Evolutionary conservation across 2,329 filamentous ascomycete species (phyloP).

Genomic region (Alternaria triticimaculans): DNA sequence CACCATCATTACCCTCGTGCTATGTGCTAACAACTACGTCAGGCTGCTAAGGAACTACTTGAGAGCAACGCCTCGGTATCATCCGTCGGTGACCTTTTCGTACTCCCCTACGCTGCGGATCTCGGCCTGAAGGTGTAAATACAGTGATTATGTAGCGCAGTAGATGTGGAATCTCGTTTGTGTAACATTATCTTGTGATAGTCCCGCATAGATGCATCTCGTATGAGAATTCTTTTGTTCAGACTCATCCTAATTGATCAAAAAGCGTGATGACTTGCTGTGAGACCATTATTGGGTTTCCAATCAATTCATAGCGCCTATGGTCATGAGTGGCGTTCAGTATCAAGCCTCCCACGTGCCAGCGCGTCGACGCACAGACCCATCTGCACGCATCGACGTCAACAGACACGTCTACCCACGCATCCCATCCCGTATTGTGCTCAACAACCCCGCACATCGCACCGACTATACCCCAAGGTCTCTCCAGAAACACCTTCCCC

Average conservation of each 20-base stretch:
- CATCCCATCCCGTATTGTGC: not conserved
- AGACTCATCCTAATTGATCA: not conserved
- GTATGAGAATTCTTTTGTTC: conserved; percentile 45
- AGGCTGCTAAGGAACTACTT: conserved; percentile 88
- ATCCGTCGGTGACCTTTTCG: conserved; percentile 87
- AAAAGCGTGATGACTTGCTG: not conserved
- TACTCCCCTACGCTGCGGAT: conserved; percentile 91
- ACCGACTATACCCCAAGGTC: too few species aligned
- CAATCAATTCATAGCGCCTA: not conserved
- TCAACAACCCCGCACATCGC: not conserved
- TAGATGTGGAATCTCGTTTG: conserved; percentile 43
- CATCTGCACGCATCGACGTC: not conserved
- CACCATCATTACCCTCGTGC: too few species aligned
- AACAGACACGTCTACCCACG: conserved; percentile 2
- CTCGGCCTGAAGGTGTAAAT: conserved; percentile 92
- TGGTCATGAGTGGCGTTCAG: not conserved
- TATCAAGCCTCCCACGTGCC: conserved; percentile 5
- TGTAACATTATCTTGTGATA: conserved; percentile 53
- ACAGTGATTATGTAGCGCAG: conserved; percentile 35
- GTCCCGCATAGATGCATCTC: conserved; percentile 49
- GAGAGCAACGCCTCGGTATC: conserved; percentile 89
- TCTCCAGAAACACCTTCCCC: too few species aligned
- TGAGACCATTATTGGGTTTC: not conserved
- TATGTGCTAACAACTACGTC: conserved; percentile 28
- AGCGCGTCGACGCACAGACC: conserved; percentile 13